phyloP scores from a whole-genome alignment of 169 alveolate species.

The Plasmodium gallinaceum region DNA sequence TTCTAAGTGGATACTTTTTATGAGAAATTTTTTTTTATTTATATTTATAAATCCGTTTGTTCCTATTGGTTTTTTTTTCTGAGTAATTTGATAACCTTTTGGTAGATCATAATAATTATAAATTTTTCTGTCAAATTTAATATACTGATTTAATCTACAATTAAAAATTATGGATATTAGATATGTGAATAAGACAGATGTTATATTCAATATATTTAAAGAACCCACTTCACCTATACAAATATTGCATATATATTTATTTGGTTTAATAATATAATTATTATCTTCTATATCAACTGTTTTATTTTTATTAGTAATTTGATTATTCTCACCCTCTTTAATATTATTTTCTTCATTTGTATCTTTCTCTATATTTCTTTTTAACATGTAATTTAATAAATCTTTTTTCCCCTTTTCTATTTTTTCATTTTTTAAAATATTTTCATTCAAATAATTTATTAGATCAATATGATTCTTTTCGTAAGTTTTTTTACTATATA shows the following conservation, averaged over 20 bases:
- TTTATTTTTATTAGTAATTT: not conserved
- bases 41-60: constrained; percentile 78
- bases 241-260: constrained; percentile 80
- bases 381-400: not conserved
- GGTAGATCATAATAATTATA: constrained; percentile 87
- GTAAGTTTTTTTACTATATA: constrained; percentile 53
- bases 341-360: not conserved
- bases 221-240: constrained; percentile 87
- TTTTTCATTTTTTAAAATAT: constrained; percentile 32
- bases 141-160: constrained; percentile 70
- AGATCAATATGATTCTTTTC: constrained; percentile 60
- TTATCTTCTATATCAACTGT: not conserved
- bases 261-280: constrained; percentile 31
- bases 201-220: constrained; percentile 76
- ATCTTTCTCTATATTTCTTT: not conserved
- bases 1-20: constrained; percentile 81
- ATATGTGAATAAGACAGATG: constrained; percentile 80
- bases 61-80: constrained; percentile 81
- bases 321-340: not conserved
- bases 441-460: constrained; percentile 42
- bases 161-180: constrained; percentile 77
- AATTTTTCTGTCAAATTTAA: constrained; percentile 83
- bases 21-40: constrained; percentile 54
- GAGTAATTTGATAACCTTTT: constrained; percentile 86
- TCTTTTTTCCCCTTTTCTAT: not conserved